A percentile compares a stretch with the other conserved stretches of the same genome.
These are phyloP conservation scores for Lactarius hengduanensis DNA, from an alignment of 768 basidiomycete species.

Conservation along the genomic window DNA sequence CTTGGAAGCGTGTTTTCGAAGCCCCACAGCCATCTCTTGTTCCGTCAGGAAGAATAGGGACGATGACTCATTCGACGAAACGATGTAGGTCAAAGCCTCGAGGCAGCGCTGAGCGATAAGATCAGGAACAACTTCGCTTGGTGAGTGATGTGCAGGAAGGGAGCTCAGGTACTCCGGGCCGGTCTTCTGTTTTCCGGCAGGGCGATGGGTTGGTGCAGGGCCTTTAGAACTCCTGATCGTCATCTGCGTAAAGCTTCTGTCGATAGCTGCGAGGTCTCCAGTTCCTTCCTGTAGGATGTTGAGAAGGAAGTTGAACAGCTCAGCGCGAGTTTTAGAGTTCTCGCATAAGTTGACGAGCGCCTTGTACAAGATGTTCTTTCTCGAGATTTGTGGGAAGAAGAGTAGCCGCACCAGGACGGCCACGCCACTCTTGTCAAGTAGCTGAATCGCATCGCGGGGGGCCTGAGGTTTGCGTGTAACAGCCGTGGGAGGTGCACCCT, in stretches of 20 bases:
- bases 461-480: slow-evolving; percentile 50
- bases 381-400: slow-evolving; percentile 93
- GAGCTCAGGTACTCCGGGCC: slow-evolving; percentile 51
- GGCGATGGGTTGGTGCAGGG: slow-evolving; percentile 41
- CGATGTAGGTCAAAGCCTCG: slow-evolving; percentile 87
- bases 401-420: slow-evolving; percentile 88
- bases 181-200: slow-evolving; percentile 69
- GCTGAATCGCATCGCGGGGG: slow-evolving; percentile 85
- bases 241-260: slow-evolving; percentile 92
- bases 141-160: slow-evolving; percentile 50
- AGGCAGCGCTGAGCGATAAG: slow-evolving; percentile 92
- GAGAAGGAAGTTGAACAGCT: slow-evolving; percentile 92
- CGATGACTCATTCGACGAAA: slow-evolving; percentile 77
- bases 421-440: slow-evolving; percentile 87
- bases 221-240: slow-evolving; percentile 66
- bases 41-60: slow-evolving; percentile 95
- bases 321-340: slow-evolving; percentile 86
- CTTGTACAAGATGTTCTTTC: slow-evolving; percentile 81
- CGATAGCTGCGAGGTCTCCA: slow-evolving; percentile 86
- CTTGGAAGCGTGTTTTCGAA: slow-evolving; percentile 64
- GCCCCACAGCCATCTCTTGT: slow-evolving; percentile 82
- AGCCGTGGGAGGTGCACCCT: slow-evolving; percentile 28
- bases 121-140: slow-evolving; percentile 84
- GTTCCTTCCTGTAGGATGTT: slow-evolving; percentile 93
- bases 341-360: slow-evolving; percentile 95